A percentile compares a stretch with the other conserved stretches of the same genome.
Conservation (phyloP, 345 rosid genomes). For the Angophora floribunda region DNA sequence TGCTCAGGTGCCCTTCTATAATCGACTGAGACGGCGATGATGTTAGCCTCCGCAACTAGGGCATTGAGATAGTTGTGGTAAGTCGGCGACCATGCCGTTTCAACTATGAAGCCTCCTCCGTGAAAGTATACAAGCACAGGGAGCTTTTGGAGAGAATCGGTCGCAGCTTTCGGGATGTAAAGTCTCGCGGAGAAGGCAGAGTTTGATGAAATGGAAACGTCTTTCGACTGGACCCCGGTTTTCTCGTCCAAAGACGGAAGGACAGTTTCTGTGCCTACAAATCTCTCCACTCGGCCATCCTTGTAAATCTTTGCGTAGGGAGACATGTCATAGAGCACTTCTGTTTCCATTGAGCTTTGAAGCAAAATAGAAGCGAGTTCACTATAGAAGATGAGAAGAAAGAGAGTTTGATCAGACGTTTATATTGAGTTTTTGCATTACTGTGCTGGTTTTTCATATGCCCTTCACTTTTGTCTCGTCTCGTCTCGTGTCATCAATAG, state of each 20-base stretch:
- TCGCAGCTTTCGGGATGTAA: conserved; percentile 8
- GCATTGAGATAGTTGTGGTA: conserved; percentile 1
- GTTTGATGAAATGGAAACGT: conserved; percentile 3
- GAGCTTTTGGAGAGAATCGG: conserved; percentile 5
- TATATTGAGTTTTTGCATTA: background rate
- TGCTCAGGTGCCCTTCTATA: conserved; percentile 47
- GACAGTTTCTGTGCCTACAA: conserved; percentile 3
- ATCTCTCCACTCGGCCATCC: conserved; percentile 25
- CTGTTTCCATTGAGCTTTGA: background rate
- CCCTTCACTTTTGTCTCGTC: background rate
- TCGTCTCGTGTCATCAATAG: background rate
- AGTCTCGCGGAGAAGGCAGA: conserved; percentile 8
- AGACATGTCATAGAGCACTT: conserved; percentile 1
- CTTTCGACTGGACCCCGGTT: conserved; percentile 16
- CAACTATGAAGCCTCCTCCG: conserved; percentile 24
- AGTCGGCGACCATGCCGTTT: conserved; percentile 2
- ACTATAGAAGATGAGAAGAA: background rate
- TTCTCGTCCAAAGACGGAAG: conserved; percentile 5
- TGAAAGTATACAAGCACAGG: conserved; percentile 30
- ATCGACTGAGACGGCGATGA: background rate
- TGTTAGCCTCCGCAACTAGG: background rate
- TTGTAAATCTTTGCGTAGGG: conserved; percentile 9
- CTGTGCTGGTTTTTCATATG: background rate
- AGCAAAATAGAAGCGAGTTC: background rate
- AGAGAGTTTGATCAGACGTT: background rate